Evolutionary conservation across 2,329 filamentous ascomycete species (phyloP), one percentile per base, ranked within the genome.

Genomic region (Neophaeococcomyces aloes): DNA sequence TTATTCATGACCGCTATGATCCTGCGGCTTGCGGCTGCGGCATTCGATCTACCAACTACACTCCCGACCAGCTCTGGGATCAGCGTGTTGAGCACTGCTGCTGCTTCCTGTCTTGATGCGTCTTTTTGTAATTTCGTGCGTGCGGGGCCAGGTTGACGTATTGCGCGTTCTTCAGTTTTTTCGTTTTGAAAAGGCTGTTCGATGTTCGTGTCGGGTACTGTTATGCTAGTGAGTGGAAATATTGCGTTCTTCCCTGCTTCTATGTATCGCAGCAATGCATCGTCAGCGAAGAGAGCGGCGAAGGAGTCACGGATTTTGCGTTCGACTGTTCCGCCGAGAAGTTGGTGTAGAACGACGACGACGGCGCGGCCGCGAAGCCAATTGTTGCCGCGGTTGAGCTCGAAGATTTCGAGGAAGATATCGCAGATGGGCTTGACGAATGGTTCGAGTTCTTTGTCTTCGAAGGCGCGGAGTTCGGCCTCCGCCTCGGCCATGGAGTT

Each of bases 391-490:
- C 83, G 81, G 61, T 95, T 94, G 30, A 98, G 74, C 58, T 94
- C 88, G 58, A 98, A 98, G 0, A 87, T 78, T 60, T 98, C 91
- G 13, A 98, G 75, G 65, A 98, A 98, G 48, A 98, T 81, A 62
- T 98, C 91, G 63, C 88, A 95, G 49, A 98, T 95, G 3, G 91
- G 93, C 61, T 95, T 98, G 56, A 98, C 91, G 57, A 98, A 96
- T 1, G 91, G 91, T 59, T 94, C 87, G 2, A 87, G 71, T 55
- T 94, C 86, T 56, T 80, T 81, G 59, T 85, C 81, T 63, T 96
- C 89, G 57, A 94, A 96, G 0, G 89, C 89, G 46, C 88, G 85
- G 38, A 98, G 70, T 63, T 96, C 91, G 0, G 89, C 89, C 64
- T 96, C 88, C 0, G 88, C 91, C 66, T 96, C 91, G 2, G 72